Conservation (phyloP, 331 rosid genomes). For the Arachis monticola region DNA sequence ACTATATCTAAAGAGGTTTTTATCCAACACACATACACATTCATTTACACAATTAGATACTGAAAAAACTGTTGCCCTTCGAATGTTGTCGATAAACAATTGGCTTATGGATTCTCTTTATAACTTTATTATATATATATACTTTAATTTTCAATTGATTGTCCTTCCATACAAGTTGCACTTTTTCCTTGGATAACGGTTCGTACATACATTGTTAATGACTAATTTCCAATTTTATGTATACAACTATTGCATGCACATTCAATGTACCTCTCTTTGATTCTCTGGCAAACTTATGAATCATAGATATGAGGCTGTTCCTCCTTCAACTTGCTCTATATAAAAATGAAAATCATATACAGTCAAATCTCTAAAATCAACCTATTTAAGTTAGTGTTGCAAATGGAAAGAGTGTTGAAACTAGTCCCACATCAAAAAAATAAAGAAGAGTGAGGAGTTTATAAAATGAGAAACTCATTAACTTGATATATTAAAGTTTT, state of each 20-base stretch:
- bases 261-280: conserved; percentile 31
- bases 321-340: conserved; percentile 9
- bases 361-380: neutral
- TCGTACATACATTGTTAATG: conserved; percentile 8
- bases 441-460: too few relatives aligned
- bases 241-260: neutral
- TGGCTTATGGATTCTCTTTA: neutral
- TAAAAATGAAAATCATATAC: neutral
- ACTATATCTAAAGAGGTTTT: neutral
- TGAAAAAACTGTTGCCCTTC: conserved; percentile 9
- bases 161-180: conserved; percentile 15
- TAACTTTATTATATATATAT: neutral
- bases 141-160: conserved; percentile 5
- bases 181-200: neutral
- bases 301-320: neutral
- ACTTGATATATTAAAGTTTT: too few relatives aligned
- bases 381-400: neutral
- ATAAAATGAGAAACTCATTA: too few relatives aligned
- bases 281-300: conserved; percentile 16
- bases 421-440: too few relatives aligned
- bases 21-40: neutral
- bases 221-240: neutral
- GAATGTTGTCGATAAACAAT: conserved; percentile 7
- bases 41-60: neutral
- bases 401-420: too few relatives aligned